Conservation (phyloP, 2,329 filamentous ascomycete genomes). For the Calonectria leucothoes region DNA sequence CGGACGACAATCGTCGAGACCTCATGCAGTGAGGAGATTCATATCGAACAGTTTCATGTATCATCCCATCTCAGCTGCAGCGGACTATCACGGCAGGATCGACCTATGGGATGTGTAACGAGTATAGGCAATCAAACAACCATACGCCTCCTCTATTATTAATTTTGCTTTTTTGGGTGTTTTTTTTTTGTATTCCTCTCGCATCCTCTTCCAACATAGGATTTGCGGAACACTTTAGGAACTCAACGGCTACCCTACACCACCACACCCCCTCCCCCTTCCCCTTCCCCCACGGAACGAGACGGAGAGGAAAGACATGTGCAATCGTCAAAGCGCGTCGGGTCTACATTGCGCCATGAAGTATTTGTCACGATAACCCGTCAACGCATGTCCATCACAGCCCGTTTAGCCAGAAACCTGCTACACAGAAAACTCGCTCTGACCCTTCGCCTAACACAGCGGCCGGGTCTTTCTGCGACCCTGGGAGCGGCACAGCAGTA, state of each 20-base stretch:
- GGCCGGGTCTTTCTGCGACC: slow-evolving; percentile 1
- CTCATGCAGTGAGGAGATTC: background rate
- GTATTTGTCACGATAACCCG: background rate
- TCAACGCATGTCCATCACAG: background rate
- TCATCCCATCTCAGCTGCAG: background rate
- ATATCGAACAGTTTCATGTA: background rate
- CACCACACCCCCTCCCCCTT: too few species aligned
- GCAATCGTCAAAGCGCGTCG: slow-evolving; percentile 1
- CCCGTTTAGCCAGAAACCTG: background rate
- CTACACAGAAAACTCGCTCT: background rate
- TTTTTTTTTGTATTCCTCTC: too few species aligned
- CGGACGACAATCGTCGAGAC: background rate
- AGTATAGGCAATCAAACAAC: background rate
- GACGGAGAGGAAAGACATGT: background rate
- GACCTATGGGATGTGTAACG: background rate
- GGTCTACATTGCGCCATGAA: background rate
- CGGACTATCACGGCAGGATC: background rate
- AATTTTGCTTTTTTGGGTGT: too few species aligned
- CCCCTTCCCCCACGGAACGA: background rate
- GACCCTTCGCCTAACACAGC: background rate
- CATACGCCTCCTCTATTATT: background rate
- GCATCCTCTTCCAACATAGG: background rate
- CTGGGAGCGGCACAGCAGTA: background rate
- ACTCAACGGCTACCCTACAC: background rate
- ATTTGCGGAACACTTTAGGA: background rate